Evolutionary conservation across 163 green algal species (phyloP), one percentile per base, ranked within the genome.

Genomic region (Volvox carteri): DNA sequence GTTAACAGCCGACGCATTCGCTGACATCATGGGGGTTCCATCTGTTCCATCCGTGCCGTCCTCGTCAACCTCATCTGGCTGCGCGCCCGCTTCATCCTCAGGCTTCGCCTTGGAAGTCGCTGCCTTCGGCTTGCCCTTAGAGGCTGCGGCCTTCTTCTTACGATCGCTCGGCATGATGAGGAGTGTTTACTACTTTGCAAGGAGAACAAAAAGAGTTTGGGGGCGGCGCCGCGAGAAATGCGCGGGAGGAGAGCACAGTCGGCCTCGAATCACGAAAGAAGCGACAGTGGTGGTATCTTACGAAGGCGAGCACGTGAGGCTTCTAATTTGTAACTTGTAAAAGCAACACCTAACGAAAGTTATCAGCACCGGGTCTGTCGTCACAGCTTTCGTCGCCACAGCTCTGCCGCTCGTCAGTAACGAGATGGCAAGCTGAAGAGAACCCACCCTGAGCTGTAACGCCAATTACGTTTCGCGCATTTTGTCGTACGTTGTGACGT

Each of bases 141-240:
- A 70, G 56, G 84, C 84, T 0, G 85, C 85, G 0, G 52, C 72
- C 62, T 90, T 90, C 75, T 90, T 90, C 44, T 81, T 79, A n/a
- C 85, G 70, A 68, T 89, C 84, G 54, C 72, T 84, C 19, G 84
- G 84, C 84, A 89, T 89, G 67, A 76, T 46, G 67, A 4, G 48
- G 25, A 37, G 37, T 2, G 23, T 16, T 7, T 28, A 28, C 60
- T 72, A 72, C 11, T 16, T 39, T 3, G 60, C 60, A 72, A 33
- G 3, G 19, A 28, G 60, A 72, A 72, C 23, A 23, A 37, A 28
- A 28, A 72, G 60, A 2, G 30, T 46, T 28, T 33, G 4, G 42
- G 73, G 73, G 73, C 73, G 73, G 73, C 73, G 73, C 70, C 70
- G 37, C 8, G 54, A 28, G 54, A 65, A 78, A 78, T 39, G 39